Evolutionary conservation across 1,284 basidiomycete species (phyloP), one percentile per base, ranked within the genome.

Genomic region (Peniophora sp.): DNA sequence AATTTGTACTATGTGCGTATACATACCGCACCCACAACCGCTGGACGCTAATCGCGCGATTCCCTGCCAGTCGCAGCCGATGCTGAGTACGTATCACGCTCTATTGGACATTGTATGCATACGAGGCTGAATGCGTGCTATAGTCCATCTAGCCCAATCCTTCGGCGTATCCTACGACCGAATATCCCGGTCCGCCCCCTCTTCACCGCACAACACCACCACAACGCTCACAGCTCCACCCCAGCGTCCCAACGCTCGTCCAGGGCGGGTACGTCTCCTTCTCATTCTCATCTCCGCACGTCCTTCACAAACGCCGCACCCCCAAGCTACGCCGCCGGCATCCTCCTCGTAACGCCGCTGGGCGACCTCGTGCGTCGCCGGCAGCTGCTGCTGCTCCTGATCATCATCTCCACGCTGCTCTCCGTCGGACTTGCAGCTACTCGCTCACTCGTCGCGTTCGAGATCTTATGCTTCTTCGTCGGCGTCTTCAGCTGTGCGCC

Each of bases 1-100:
- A 88, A 88, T 55, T 60, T 88, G 47, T 88, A 86, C 59, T 88
- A 88, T 32, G 27, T 32, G 12, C 12, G 27, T 32, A 32, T 32
- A 32, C 27, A 32, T 32, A n/a, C n/a, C n/a, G n/a, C n/a, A n/a
- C n/a, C n/a, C n/a, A n/a, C n/a, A n/a, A n/a, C n/a, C n/a, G n/a
- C n/a, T n/a, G n/a, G n/a, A n/a, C n/a, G n/a, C n/a, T n/a, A n/a
- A n/a, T n/a, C n/a, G n/a, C n/a, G n/a, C n/a, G n/a, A n/a, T n/a
- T n/a, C n/a, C n/a, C 12, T 32, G 12, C 12, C 27, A 32, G 55
- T 81, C 81, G 52, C 86, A 85, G 63, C 85, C 86, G 0, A 64
- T 88, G 52, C 65, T 88, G 14, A 83, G 86, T 76, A 63, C 48
- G 76, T 59, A 39, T 50, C 27, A 6, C 27, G 12, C 27, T 32